A percentile compares a stretch with the other conserved stretches of the same genome.
Conservation (phyloP, 257 asterid genomes). For the Asclepias syriaca region DNA sequence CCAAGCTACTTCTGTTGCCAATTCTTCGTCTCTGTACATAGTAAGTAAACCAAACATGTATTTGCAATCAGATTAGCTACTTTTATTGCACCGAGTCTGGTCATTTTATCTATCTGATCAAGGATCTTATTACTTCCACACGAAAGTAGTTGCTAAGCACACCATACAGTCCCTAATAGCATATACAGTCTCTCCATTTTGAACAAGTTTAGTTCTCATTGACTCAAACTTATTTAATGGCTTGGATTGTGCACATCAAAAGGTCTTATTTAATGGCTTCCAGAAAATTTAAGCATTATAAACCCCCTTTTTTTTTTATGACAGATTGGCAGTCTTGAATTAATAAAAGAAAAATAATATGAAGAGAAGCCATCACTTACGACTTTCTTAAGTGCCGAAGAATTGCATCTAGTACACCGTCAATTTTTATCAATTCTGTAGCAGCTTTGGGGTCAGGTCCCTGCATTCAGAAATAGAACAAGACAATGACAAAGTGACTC, state of each 20-base stretch:
- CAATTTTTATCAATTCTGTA: slow-evolving; percentile 65
- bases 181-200: not conserved
- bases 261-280: not conserved
- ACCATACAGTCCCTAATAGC: not conserved
- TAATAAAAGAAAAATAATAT: not conserved
- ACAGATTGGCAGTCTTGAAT: not conserved
- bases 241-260: not conserved
- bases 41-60: slow-evolving; percentile 8
- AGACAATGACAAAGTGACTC: not conserved
- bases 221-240: not conserved
- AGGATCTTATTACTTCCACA: not conserved
- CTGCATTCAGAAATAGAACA: slow-evolving; percentile 37
- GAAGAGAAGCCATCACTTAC: slow-evolving; percentile 36
- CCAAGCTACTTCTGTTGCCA: slow-evolving; percentile 98
- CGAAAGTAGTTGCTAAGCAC: not conserved
- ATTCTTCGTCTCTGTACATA: slow-evolving; percentile 74
- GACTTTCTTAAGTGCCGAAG: slow-evolving; percentile 73
- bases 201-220: not conserved
- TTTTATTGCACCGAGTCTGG: too few relatives aligned
- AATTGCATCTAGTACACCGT: slow-evolving; percentile 75
- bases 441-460: slow-evolving; percentile 89
- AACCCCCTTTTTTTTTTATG: not conserved
- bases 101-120: not conserved
- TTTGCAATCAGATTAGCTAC: not conserved
- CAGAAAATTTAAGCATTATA: not conserved